These are phyloP conservation scores for Trichomonas vaginalis DNA, from an alignment of 208 protist species.

Conservation along the genomic window DNA sequence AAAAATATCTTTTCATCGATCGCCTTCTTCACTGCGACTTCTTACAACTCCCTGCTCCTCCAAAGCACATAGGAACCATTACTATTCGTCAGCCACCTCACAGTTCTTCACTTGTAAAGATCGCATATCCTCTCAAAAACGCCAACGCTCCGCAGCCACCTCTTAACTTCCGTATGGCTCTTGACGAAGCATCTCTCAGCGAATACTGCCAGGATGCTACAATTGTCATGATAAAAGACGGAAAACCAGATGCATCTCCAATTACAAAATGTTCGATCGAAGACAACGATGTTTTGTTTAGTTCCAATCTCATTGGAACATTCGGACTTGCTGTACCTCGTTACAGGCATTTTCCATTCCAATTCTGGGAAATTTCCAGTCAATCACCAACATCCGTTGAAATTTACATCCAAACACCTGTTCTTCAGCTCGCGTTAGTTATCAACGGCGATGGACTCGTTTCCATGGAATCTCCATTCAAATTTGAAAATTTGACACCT, in stretches of 20 bases:
- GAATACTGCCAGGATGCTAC: neutral
- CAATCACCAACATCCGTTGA: neutral
- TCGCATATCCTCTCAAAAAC: neutral
- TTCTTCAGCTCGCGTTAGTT: neutral
- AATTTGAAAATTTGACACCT: neutral
- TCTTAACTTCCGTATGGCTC: neutral
- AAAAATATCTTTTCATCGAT: neutral
- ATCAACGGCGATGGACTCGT: neutral
- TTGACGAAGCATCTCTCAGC: neutral
- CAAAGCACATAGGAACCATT: neutral
- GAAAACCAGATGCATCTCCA: neutral
- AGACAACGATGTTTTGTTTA: neutral
- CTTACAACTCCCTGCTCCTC: neutral
- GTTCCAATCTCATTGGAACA: neutral
- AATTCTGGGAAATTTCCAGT: neutral
- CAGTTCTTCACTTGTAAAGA: neutral
- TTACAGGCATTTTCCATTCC: neutral
- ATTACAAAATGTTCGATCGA: neutral
- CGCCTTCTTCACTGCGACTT: neutral
- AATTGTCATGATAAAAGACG: neutral
- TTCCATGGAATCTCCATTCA: neutral
- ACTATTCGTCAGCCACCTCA: neutral
- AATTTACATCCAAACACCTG: neutral
- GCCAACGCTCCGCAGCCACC: neutral
- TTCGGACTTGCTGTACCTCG: constrained; percentile 6